Evolutionary conservation across 2,329 filamentous ascomycete species (phyloP).

Genomic region (Cladobotryum mycophilum): DNA sequence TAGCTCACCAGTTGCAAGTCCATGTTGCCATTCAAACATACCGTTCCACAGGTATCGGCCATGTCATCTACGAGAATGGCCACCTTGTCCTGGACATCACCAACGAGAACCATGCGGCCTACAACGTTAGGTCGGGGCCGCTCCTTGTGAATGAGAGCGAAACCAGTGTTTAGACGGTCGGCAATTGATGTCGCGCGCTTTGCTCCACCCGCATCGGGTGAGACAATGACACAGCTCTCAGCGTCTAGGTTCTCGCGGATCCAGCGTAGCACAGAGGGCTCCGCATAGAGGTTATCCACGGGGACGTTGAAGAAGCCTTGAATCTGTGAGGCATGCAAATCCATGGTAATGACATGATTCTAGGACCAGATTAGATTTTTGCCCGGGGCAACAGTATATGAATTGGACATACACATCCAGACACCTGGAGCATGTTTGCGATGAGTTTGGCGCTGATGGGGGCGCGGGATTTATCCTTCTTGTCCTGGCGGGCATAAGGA

Average conservation of each 20-base stretch:
- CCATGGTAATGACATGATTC: constrained; percentile 78
- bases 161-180: constrained; percentile 81
- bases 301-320: constrained; percentile 90
- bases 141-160: constrained; percentile 96
- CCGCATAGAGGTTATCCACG: constrained; percentile 78
- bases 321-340: constrained; percentile 88
- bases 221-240: constrained; percentile 86
- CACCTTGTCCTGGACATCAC: constrained; percentile 82
- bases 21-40: constrained; percentile 14
- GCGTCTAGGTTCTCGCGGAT: constrained; percentile 80
- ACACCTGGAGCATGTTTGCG: constrained; percentile 95
- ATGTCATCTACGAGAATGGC: constrained; percentile 97
- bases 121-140: constrained; percentile 81
- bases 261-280: constrained; percentile 87
- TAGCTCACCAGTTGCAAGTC: background rate
- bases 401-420: constrained; percentile 56
- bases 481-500: constrained; percentile 93
- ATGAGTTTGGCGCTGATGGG: constrained; percentile 94
- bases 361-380: constrained; percentile 14
- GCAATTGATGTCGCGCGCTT: constrained; percentile 92
- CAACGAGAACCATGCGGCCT: constrained; percentile 88
- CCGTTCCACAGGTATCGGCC: constrained; percentile 90
- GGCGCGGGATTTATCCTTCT: constrained; percentile 91
- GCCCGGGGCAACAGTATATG: constrained; percentile 1
- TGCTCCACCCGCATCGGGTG: constrained; percentile 88